Conservation (phyloP, 129 eudicot genomes). For the Escallonia rubra region DNA sequence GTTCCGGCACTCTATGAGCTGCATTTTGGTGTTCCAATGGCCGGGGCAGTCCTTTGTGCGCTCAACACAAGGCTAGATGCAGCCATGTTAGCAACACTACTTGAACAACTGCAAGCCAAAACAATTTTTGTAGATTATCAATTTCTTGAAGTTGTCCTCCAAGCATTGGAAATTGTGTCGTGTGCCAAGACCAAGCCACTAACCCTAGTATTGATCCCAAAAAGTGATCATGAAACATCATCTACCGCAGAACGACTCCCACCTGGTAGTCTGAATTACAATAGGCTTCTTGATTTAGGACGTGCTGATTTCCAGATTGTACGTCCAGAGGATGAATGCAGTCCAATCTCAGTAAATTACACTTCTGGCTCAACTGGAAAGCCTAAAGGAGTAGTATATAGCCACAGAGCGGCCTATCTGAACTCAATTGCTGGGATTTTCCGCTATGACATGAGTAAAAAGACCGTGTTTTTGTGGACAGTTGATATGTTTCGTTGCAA, state of each 20-base stretch:
- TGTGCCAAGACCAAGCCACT: conserved; percentile 14
- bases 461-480: conserved; percentile 62
- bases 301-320: conserved; percentile 32
- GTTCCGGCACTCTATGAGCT: conserved; percentile 67
- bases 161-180: conserved; percentile 25
- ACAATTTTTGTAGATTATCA: conserved; percentile 43
- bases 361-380: conserved; percentile 72
- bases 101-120: conserved; percentile 41
- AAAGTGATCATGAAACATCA: neutral
- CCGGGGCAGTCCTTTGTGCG: conserved; percentile 55
- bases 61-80: conserved; percentile 58
- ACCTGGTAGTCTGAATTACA: conserved; percentile 20
- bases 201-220: conserved; percentile 22
- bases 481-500: conserved; percentile 77
- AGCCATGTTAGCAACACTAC: conserved; percentile 27
- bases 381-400: conserved; percentile 67
- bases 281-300: conserved; percentile 41
- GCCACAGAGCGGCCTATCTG: conserved; percentile 66
- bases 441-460: conserved; percentile 31
- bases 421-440: conserved; percentile 45
- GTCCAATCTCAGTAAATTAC: conserved; percentile 59
- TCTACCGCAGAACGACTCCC: neutral
- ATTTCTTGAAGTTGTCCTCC: conserved; percentile 15
- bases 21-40: conserved; percentile 73
- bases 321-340: conserved; percentile 41